Base-by-base conservation (phyloP, 768 basidiomycete genomes). In the Agaricus blazei region DNA sequence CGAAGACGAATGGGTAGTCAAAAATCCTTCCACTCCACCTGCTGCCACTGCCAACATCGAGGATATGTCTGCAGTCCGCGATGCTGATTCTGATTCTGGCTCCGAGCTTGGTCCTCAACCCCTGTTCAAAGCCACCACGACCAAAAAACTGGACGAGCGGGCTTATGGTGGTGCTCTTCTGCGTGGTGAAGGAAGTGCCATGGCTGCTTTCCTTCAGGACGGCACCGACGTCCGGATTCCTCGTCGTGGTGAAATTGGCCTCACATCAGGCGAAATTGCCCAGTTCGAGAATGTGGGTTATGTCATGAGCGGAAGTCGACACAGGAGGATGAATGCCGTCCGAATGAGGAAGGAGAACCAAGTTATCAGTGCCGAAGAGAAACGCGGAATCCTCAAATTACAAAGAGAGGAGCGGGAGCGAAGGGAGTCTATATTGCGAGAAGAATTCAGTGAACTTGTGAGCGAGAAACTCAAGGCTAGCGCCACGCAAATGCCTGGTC, bases 311-410 rank as follows among this genome's bases (percentile, higher is more conserved):
- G 97, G 96, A 44, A 90, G 85, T 64, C 76, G 96, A 59, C 94
- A 99, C 70, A 82, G 90, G 60, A 81, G 93, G 70, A 99, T 99
- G 97, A 99, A 98, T 62, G 96, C 97, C 0, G 96, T 99, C 43
- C 90, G 97, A 58, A 90, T 99, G 85, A 77, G 96, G 66, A 98
- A 98, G 78, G 97, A 99, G 76, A 98, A 99, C 74, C 97, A 99
- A 73, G 95, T 98, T 60, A 99, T 99, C 67, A 92, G 88, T 63
- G 94, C 96, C 1, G 97, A 98, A 72, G 97, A 99, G 79, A 98
- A 98, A 79, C 75, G 97, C 34, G 91, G 93, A 36, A 95, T 98
- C 56, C 67, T 98, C 67, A 96, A 97, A 72, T 65, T 98, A 69
- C 96, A 98, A 72, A 88, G 77, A 67, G 96, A 98, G 69, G 97